These are phyloP conservation scores for Solanum megistacrolobum DNA, from an alignment of 257 asterid genomes.

Conservation along the genomic window DNA sequence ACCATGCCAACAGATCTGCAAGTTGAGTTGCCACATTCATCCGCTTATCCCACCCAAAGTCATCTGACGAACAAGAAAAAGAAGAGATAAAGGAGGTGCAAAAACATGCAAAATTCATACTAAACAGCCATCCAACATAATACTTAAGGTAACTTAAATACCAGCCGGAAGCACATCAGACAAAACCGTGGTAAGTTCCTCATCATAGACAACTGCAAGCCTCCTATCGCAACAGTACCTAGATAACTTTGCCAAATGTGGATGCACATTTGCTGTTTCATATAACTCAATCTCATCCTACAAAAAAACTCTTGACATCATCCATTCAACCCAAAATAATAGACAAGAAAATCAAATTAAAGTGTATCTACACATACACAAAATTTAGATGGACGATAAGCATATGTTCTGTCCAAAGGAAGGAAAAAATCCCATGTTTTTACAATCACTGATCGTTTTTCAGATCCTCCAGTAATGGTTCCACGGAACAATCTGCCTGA, in stretches of 20 bases:
- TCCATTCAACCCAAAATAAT: not conserved
- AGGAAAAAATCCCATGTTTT: not conserved
- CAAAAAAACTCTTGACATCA: not conserved
- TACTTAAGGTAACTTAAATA: not conserved
- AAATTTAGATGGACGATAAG: not conserved
- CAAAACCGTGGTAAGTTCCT: not conserved
- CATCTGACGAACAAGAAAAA: not conserved
- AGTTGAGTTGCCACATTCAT: not conserved
- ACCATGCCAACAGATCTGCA: not conserved
- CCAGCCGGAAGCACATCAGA: not conserved
- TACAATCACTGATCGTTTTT: not conserved
- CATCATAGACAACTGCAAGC: not conserved
- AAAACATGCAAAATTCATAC: not conserved
- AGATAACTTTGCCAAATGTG: not conserved
- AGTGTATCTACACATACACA: not conserved
- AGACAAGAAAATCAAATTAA: not conserved
- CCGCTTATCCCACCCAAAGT: not conserved
- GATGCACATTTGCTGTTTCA: not conserved
- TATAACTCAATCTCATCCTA: not conserved
- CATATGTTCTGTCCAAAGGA: not conserved
- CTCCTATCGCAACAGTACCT: not conserved
- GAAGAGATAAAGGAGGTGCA: not conserved
- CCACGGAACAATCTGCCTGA: not conserved
- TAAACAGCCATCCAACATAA: too few species aligned
- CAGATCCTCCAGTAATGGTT: not conserved